Evolutionary conservation across 176 grass and related monocot genomes (phyloP), one percentile per base, ranked within the genome.

Genomic region (Phoenix roebelenii): DNA sequence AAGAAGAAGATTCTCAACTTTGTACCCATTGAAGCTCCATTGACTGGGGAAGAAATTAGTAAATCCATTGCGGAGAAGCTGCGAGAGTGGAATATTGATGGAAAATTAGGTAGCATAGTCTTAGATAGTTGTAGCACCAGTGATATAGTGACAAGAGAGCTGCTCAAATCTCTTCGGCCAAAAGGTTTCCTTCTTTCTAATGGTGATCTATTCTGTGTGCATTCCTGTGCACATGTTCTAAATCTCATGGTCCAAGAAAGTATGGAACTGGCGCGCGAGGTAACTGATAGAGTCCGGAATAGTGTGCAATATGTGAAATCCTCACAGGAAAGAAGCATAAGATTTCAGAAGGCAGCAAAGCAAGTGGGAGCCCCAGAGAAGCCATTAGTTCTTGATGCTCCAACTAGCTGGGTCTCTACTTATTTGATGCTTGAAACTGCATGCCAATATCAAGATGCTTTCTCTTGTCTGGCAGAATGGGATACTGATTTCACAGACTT

Each of bases 361-460:
- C 64, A 85, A 63, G 60, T 81, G 5, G 85, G 73, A 55, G 75
- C 74, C 52, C 69, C 77, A 70, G 81, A 82, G 70, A 98, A 88
- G 79, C 55, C 74, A 50, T 67, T 97, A 55, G 74, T 85, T 83
- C 61, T 91, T 65, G 93, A 97, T 75, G 82, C 76, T 69, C 80
- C 84, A 49, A 79, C 85, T 81, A 91, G 74, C 63, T 97, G 93
- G 87, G 16, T 63, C 0, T 83, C 93, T 17, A 76, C 74, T n/a
- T 91, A 83, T 74, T 78, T 87, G 32, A 97, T 97, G 93, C 89
- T 97, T 64, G 84, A 97, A 50, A 88, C 87, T 66, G 87, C 81
- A 23, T 97, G 87, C 69, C 85, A 92, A 49, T 88, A 88, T 64
- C 81, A 97, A 39, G 84, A 88, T 62, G 87, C 83, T 22, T 79